Base-by-base conservation (phyloP, 2,329 filamentous ascomycete species). In the Colletotrichum shisoi region DNA sequence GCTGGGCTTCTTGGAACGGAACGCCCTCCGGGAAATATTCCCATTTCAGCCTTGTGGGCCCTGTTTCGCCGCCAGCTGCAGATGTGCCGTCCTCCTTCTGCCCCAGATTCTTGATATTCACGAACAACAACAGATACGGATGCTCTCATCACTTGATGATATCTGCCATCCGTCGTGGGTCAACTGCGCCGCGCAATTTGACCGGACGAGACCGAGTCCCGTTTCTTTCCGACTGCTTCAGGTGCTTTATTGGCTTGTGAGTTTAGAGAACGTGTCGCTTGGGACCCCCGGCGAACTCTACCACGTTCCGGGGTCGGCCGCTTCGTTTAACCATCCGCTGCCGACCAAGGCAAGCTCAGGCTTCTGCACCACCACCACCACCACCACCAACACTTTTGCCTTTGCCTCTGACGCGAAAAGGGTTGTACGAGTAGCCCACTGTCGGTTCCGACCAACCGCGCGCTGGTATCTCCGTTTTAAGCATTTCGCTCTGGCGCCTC, bases 31-130 rank as follows among this genome's bases (percentile, higher is more conserved):
- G 54, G 37, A 42, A 21, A 42, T 27, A 21, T n/a, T 13, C 17
- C 48, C 21, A 24, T 9, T 40, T 68, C 65, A 68, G 65, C 65
- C 65, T 65, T 68, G 65, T 68, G 65, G 65, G 61, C 60, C 65
- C 62, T 21, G 27, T 49, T 54, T 48, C 42, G 24, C 40, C 13
- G 45, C 52, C 39, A 27, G 51, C 5, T 27, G 42, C 24, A 52
- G 17, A 24, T 52, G 56, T 37, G 42, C n/a, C 3, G 21, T 21
- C 19, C 37, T 13, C 37, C 19, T 9, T 11, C 27, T 31, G 13
- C n/a, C 24, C 31, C 42, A 39, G 31, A n/a, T 46, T 31, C 56
- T 46, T 48, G 44, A 37, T 3, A 7, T 15, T 13, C 12, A 11
- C 8, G n/a, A 15, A 6, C 2, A 1, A 8, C 27, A 8, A 31